Evolutionary conservation across 129 eudicot species (phyloP), one percentile per base, ranked within the genome.

Genomic region (Flaveria ramosissima): DNA sequence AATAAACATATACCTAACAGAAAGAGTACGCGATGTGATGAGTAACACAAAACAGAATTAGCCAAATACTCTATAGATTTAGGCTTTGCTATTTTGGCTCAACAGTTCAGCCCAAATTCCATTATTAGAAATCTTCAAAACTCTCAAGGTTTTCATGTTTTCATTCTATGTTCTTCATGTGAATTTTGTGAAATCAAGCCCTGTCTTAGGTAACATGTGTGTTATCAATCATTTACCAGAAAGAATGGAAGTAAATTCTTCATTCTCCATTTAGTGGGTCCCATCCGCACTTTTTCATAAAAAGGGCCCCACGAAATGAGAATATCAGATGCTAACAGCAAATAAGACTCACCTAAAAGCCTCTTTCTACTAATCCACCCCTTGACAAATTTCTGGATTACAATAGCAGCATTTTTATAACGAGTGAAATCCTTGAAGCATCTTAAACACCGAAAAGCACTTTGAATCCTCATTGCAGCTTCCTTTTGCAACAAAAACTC

Each of bases 391-490:
- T 83, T 60, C 71, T 91, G 98, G 64, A 94, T 84, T 32, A 86
- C 80, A 19, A 74, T 81, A 66, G 90, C 92, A 83, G 96, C 90
- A 53, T 41, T 21, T 66, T 68, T 83, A 32, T 46, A 68, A 52
- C 59, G 52, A 56, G 77, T 65, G 75, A 78, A 89, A 50, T 78
- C 80, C 68, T 81, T 71, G 62, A 71, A 70, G 81, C 79, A 71
- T 76, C 78, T 80, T 73, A 76, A 72, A 48, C 73, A 53, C 39
- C 85, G 83, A 62, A 82, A 84, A 48, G 83, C 80, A 78, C 78
- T 78, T 77, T 87, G 97, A 55, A 92, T 89, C 76, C 20, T 82
- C 10, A 53, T 75, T 42, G 83, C 86, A 75, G 96, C 91, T 78
- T 84, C 78, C 74, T 72, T 85, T 73, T 85, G 83, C 36, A 72